A percentile compares a stretch with the other conserved stretches of the same genome.
Evolutionary conservation across 2,329 filamentous ascomycete genomes (phyloP).

Genomic region (Periconia sp.): DNA sequence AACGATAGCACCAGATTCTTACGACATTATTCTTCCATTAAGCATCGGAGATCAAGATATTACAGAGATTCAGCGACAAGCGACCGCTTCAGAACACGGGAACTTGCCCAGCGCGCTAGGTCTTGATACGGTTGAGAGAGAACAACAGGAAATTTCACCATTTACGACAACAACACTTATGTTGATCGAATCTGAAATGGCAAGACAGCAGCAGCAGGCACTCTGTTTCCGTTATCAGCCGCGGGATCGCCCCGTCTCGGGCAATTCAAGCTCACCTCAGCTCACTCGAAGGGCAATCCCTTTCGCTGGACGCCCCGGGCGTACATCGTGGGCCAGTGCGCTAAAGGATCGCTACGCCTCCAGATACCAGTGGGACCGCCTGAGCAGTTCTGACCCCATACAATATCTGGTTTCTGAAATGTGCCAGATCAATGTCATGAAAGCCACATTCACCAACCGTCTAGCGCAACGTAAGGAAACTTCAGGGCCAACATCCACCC

Average conservation of each 20-base stretch:
- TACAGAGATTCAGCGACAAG: slow-evolving; percentile 13
- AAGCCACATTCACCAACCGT: slow-evolving; percentile 15
- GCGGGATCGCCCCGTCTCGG: slow-evolving; percentile 14
- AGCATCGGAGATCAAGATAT: slow-evolving; percentile 68
- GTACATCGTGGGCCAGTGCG: slow-evolving; percentile 7
- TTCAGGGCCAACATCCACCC: not conserved
- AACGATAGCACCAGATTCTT: slow-evolving; percentile 68
- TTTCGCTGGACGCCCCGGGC: slow-evolving; percentile 6
- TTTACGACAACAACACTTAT: slow-evolving; percentile 19
- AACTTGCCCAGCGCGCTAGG: slow-evolving; percentile 6
- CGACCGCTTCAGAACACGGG: not conserved
- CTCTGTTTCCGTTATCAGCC: slow-evolving; percentile 13
- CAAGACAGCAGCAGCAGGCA: slow-evolving; percentile 17
- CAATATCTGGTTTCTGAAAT: slow-evolving; percentile 14
- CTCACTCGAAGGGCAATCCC: slow-evolving; percentile 1
- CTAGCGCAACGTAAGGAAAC: slow-evolving; percentile 14
- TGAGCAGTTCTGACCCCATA: slow-evolving; percentile 13
- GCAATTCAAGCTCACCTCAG: slow-evolving; percentile 6
- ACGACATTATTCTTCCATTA: slow-evolving; percentile 69
- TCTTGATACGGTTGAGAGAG: slow-evolving; percentile 14
- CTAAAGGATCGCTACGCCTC: slow-evolving; percentile 12
- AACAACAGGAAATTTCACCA: slow-evolving; percentile 13
- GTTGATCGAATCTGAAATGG: slow-evolving; percentile 17
- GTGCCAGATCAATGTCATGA: slow-evolving; percentile 13
- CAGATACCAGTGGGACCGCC: slow-evolving; percentile 10